Evolutionary conservation across 2,329 filamentous ascomycete genomes (phyloP).

Genomic region (Colletotrichum chlorophyti): DNA sequence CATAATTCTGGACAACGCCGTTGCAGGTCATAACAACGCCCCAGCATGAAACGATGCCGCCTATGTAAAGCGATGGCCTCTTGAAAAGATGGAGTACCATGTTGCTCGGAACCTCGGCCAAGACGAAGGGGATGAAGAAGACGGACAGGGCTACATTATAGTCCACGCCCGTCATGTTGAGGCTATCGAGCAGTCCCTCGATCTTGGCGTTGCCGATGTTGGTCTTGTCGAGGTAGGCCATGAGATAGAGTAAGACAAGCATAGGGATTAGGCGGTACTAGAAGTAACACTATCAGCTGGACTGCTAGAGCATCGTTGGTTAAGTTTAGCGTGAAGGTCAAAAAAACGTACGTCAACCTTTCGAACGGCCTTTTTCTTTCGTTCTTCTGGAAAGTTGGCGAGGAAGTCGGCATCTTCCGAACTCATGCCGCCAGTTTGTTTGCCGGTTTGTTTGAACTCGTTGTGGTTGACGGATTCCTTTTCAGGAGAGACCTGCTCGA

Average conservation of each 20-base stretch:
- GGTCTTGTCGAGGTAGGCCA: slow-evolving; percentile 41
- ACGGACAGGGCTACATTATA: slow-evolving; percentile 66
- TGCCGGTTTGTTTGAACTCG: slow-evolving; percentile 31
- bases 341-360: slow-evolving; percentile 37
- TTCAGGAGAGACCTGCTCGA: slow-evolving; percentile 34
- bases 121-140: slow-evolving; percentile 70
- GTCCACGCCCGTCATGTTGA: slow-evolving; percentile 58
- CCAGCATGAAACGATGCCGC: slow-evolving; percentile 42
- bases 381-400: slow-evolving; percentile 36
- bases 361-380: slow-evolving; percentile 36
- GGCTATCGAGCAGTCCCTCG: slow-evolving; percentile 59
- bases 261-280: slow-evolving; percentile 37
- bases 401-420: slow-evolving; percentile 41
- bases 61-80: slow-evolving; percentile 51
- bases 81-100: slow-evolving; percentile 46
- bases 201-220: slow-evolving; percentile 58
- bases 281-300: not conserved
- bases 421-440: slow-evolving; percentile 27
- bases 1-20: slow-evolving; percentile 45
- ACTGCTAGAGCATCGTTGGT: too few relatives aligned
- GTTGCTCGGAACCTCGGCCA: slow-evolving; percentile 46
- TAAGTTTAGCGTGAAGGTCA: not conserved
- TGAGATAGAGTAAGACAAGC: slow-evolving; percentile 39
- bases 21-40: slow-evolving; percentile 46
- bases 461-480: slow-evolving; percentile 34